Evolutionary conservation across 768 basidiomycete species (phyloP), one percentile per base, ranked within the genome.

Genomic region (Pisolithus orientalis): DNA sequence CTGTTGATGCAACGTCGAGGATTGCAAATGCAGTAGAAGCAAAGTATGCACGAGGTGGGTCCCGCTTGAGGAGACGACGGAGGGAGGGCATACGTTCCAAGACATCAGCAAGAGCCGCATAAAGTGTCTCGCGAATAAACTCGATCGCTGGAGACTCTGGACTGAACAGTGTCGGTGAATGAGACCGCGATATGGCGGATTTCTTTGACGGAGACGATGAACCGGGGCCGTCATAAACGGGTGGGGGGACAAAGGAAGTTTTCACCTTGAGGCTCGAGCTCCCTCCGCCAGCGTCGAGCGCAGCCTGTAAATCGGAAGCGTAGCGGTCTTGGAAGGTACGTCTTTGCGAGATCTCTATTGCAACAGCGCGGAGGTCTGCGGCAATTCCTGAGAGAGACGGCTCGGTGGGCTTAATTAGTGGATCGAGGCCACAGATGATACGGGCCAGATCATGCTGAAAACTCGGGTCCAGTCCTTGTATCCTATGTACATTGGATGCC

Each of bases 291-390:
- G 83, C 77, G 59, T 92, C 88, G 42, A 94, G 72, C 0, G 87
- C 90, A 1, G 84, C 86, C 62, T 93, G 89, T 2, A 94, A 66
- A 64, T 89, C 91, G 1, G 67, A 59, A 0, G 81, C 82, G 60
- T 87, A 93, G 8, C 87, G 73, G 56, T 89, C 82, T 65, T 94
- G 91, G 68, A 94, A 94, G 0, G 86, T 84, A 21, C 91, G 72
- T 5, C 91, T 69, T 66, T 90, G 89, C 51, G 86, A 85, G 56
- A 94, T 91, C 61, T 93, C 91, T 45, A 94, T 90, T 0, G 89
- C 87, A 0, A 94, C 85, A 0, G 87, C 85, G 16, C 89, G 78
- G n/a, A 94, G 67, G 64, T 92, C 88, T 0, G 87, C 87, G 1
- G 91, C 80, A 44, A 91, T 80, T 0, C 84, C 82, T 3, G 74